Conservation (phyloP, 805 yeast species). For the Pichia nanzhaoensis region DNA sequence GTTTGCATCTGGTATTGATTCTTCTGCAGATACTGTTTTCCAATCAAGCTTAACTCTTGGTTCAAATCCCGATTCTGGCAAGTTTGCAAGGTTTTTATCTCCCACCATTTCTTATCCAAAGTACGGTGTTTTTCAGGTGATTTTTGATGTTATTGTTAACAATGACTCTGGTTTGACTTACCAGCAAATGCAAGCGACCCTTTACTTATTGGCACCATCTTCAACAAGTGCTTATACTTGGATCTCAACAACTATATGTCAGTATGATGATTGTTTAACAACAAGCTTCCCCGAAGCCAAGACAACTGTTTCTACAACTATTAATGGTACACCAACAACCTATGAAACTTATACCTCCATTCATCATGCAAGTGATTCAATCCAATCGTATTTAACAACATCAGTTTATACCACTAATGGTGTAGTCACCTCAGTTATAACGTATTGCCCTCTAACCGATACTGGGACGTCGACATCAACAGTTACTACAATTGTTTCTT, state of each 20-base stretch:
- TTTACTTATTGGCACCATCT: constrained; percentile 8
- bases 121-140: constrained; percentile 8
- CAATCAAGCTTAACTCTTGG: constrained; percentile 9
- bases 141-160: constrained; percentile 1
- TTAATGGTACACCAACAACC: constrained; percentile 1
- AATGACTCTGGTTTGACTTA: background rate
- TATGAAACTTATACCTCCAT: constrained; percentile 6
- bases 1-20: constrained; percentile 1
- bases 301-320: background rate
- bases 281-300: constrained; percentile 8
- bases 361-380: background rate
- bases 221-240: constrained; percentile 4
- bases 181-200: background rate
- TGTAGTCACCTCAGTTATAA: constrained; percentile 13
- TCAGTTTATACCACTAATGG: constrained; percentile 15
- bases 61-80: constrained; percentile 2
- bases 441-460: constrained; percentile 16
- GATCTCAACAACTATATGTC: constrained; percentile 10
- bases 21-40: constrained; percentile 6
- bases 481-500: background rate
- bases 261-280: constrained; percentile 10
- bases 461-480: background rate
- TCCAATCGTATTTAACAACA: constrained; percentile 12
- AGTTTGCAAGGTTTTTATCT: constrained; percentile 9
- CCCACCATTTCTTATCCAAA: constrained; percentile 10